These are phyloP conservation scores for Teunomyces barrocoloradensis DNA, from an alignment of 805 yeast species.

Conservation along the genomic window DNA sequence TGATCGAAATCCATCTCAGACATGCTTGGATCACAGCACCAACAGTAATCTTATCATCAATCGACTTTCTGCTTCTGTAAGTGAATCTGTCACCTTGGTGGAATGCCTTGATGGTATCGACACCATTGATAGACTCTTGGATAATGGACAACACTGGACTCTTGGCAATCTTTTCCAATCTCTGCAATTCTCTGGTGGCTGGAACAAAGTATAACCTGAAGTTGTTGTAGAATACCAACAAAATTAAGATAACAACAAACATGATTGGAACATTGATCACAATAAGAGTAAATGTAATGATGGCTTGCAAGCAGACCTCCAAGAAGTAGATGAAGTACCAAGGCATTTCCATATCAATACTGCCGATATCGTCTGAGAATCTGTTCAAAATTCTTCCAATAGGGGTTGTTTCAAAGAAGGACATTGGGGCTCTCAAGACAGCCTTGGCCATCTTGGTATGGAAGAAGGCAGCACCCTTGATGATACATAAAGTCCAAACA, in stretches of 20 bases:
- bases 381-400: conserved; percentile 64
- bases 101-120: conserved; percentile 75
- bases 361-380: conserved; percentile 60
- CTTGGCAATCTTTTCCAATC: conserved; percentile 64
- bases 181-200: conserved; percentile 73
- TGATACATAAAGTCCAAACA: conserved; percentile 52
- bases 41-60: conserved; percentile 48
- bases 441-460: conserved; percentile 57
- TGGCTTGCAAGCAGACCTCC: conserved; percentile 41
- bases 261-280: conserved; percentile 55
- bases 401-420: conserved; percentile 68
- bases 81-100: conserved; percentile 63
- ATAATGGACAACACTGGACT: conserved; percentile 81
- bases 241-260: conserved; percentile 42
- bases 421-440: conserved; percentile 60
- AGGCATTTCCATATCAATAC: conserved; percentile 58
- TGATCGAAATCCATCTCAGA: conserved; percentile 63
- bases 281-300: conserved; percentile 52
- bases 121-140: conserved; percentile 78
- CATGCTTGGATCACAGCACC: conserved; percentile 36
- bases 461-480: conserved; percentile 53
- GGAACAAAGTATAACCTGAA: conserved; percentile 69
- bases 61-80: conserved; percentile 48
- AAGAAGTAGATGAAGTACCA: conserved; percentile 49
- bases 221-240: conserved; percentile 59